Base-by-base conservation (phyloP, 306 rosid species). In the Castanea mollissima region DNA sequence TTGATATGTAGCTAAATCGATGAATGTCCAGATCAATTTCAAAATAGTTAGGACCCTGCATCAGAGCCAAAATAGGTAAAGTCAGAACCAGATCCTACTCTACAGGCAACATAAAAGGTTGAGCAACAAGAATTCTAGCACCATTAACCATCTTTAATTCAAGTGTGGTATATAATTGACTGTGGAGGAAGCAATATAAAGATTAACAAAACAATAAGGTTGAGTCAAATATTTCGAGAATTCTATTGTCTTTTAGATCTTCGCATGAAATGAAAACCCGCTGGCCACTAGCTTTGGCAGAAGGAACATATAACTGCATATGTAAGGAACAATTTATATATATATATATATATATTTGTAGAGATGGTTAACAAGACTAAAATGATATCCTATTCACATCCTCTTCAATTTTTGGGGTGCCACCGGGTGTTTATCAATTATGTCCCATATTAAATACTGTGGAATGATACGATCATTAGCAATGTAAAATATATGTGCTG, bases 21-120 rank as follows among this genome's bases (percentile, higher is more conserved):
- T 93, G 99, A 79, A 96, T 91, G 86, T 96, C 99, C 12, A 96
- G 87, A 88, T 96, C 99, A 14, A 96, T 91, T 97, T 96, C 99
- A 73, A 96, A 88, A 90, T 91, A 96, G 74, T 91, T 87, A 71
- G 93, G 84, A 76, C 97, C 99, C 99, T 96, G 86, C 83, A 69
- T 74, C 11, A 68, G 44, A 51, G 60, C 69, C 29, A 51, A 55
- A 57, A 78, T 15, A 71, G 64, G 74, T 72, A 59, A 62, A 25
- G 74, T 76, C 29, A 76, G 31, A 83, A 60, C 41, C 38, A 75
- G 46, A 78, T 34, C 63, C 64, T 68, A 21, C 51, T 12, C 21
- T 21, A 23, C 7, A 56, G 25, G 51, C 7, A 35, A 35, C 4
- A 67, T 59, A 5, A 34, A 65, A 67, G 11, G 7, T 35, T 8